A percentile compares a stretch with the other conserved stretches of the same genome.
Evolutionary conservation across 441 rosid species (phyloP).

Genomic region (Viola pubescens): DNA sequence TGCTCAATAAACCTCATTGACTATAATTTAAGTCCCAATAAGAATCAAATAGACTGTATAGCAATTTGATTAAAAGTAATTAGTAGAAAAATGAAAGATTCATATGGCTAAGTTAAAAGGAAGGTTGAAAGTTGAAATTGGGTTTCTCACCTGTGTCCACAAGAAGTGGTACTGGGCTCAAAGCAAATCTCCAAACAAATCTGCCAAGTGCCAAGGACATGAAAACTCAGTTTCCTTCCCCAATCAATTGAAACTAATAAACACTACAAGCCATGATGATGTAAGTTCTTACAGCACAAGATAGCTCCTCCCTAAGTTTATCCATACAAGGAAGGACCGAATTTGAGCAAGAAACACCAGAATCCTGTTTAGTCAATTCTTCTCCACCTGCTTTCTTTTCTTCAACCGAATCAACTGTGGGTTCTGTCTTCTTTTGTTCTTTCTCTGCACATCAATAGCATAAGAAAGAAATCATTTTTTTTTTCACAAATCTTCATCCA

Average conservation of each 20-base stretch:
- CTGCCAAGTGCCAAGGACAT: constrained; percentile 28
- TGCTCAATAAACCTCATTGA: too few relatives aligned
- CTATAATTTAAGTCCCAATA: background rate
- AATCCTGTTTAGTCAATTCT: constrained; percentile 20
- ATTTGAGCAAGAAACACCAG: constrained; percentile 27
- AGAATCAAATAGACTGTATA: background rate
- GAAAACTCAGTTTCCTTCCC: constrained; percentile 2
- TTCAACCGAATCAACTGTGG: constrained; percentile 16
- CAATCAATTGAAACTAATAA: constrained; percentile 3
- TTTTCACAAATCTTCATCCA: background rate
- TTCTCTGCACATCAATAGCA: constrained; percentile 24
- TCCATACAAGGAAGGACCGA: constrained; percentile 52
- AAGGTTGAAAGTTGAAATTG: background rate
- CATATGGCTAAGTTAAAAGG: background rate
- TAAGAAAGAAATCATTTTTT: constrained; percentile 6
- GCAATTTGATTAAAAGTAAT: background rate
- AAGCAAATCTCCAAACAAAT: constrained; percentile 90
- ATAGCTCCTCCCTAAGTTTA: constrained; percentile 81
- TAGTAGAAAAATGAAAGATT: background rate
- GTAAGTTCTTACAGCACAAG: constrained; percentile 71
- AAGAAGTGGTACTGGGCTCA: constrained; percentile 92
- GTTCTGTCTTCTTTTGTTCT: constrained; percentile 21
- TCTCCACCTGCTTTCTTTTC: constrained; percentile 25
- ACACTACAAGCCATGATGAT: background rate
- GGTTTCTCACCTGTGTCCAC: constrained; percentile 77